A percentile compares a stretch with the other conserved stretches of the same genome.
phyloP scores from a whole-genome alignment of 2,329 filamentous ascomycete species.

The Zalaria obscura region DNA sequence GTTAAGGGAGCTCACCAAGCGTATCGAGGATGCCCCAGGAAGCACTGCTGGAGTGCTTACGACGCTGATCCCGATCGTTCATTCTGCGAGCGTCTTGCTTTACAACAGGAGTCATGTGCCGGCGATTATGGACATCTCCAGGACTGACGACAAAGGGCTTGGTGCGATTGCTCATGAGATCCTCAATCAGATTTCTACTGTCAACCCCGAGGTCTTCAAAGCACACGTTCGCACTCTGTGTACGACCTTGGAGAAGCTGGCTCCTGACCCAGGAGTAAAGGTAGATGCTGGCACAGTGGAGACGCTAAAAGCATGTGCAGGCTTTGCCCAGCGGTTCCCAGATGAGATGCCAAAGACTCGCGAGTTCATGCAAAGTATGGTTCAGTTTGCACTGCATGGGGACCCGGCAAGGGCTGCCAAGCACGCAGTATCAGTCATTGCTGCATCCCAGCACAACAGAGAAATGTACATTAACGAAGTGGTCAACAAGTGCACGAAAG shows the following conservation, averaged over 20 bases:
- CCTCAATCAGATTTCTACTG: conserved; percentile 79
- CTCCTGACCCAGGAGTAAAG: conserved; percentile 51
- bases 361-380: conserved; percentile 67
- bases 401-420: conserved; percentile 74
- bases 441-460: conserved; percentile 62
- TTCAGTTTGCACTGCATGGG: conserved; percentile 71
- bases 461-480: conserved; percentile 79
- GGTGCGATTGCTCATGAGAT: conserved; percentile 73
- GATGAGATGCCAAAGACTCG: conserved; percentile 69
- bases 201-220: conserved; percentile 81
- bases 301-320: conserved; percentile 84
- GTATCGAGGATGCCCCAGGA: conserved; percentile 54
- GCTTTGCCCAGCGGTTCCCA: conserved; percentile 76
- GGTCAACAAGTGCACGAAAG: conserved; percentile 58
- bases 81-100: conserved; percentile 68
- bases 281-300: conserved; percentile 71
- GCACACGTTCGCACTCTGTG: conserved; percentile 86
- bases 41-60: conserved; percentile 52
- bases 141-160: conserved; percentile 67
- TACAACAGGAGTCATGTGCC: conserved; percentile 93
- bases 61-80: conserved; percentile 68
- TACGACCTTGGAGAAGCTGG: conserved; percentile 67
- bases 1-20: conserved; percentile 76
- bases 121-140: conserved; percentile 75
- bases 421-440: conserved; percentile 81